Base-by-base conservation (phyloP, 2,329 filamentous ascomycete species). In the Diaporthe batatas region DNA sequence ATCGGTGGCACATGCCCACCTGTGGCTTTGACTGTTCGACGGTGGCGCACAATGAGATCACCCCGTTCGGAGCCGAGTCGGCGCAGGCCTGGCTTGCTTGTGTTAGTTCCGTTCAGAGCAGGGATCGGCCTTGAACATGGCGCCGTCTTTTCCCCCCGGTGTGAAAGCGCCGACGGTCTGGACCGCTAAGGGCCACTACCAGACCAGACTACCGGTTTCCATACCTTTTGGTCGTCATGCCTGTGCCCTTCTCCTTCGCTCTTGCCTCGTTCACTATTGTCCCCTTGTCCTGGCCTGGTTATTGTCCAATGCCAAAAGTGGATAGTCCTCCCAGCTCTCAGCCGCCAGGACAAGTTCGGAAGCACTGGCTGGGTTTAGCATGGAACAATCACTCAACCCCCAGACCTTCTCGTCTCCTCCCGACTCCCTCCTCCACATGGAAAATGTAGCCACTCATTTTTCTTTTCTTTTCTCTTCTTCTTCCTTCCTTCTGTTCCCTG, bases 31-130 rank as follows among this genome's bases (percentile, higher is more conserved):
- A 34, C 18, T 18, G 21, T 12, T 51, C 29, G 12, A 36, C 21
- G 21, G 62, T 67, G 62, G 62, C 62, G 32, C 23, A 16, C 3
- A 53, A 67, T 67, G 62, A 67, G 29, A 67, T 67, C 62, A 67
- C 62, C 47, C 8, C 10, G 6, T 12, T 67, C 62, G 62, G 59
- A 36, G 59, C 42, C 59, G 59, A 51, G 11, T 65, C 59, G 59
- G 59, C 25, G 12, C 47, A 49, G 47, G 58, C 32, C 21, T 32
- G 58, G 29, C 14, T 14, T 42, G 39, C 39, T 6, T 14, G 39
- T 42, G 39, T 42, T 42, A 47, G 44, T 47, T 18, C 44, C 44
- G 7, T 21, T 47, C 36, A 10, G 23, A 16, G 11, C 34, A 42
- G 36, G 57, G 36, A 18, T 42, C n/a, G 36, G n/a, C 57, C 21